Evolutionary conservation across 108 stramenopile species (phyloP).

Genomic region (Cyclostephanos tholiformis): DNA sequence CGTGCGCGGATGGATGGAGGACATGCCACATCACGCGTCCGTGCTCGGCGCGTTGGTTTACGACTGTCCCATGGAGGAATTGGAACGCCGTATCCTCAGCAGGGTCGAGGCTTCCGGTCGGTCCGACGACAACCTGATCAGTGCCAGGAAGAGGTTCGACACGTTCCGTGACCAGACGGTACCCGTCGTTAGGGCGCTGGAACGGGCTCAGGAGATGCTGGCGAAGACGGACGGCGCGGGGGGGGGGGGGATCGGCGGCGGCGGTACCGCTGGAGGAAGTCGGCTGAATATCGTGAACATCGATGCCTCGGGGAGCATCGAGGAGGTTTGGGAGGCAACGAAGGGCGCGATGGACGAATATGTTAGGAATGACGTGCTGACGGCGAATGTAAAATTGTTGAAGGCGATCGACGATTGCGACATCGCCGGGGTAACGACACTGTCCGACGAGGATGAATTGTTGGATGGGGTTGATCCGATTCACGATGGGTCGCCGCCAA

Average conservation of each 20-base stretch:
- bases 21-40: conserved; percentile 59
- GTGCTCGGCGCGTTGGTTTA: conserved; percentile 83
- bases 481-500: conserved; percentile 18
- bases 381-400: conserved; percentile 58
- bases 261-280: conserved; percentile 16
- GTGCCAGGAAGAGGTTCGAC: conserved; percentile 82
- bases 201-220: conserved; percentile 43
- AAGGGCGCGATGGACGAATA: conserved; percentile 66
- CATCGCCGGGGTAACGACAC: conserved; percentile 29
- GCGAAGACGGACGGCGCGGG: conserved; percentile 9
- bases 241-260: neutral
- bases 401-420: conserved; percentile 53
- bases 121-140: conserved; percentile 92
- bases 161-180: conserved; percentile 84
- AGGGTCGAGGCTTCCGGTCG: conserved; percentile 91
- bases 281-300: conserved; percentile 62
- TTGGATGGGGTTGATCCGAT: conserved; percentile 7
- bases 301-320: conserved; percentile 62
- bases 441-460: conserved; percentile 57
- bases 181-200: conserved; percentile 77
- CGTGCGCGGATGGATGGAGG: conserved; percentile 79
- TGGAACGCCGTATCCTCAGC: conserved; percentile 78
- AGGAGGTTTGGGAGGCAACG: conserved; percentile 78
- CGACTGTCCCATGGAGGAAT: conserved; percentile 85
- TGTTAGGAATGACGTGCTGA: conserved; percentile 72